Conservation (phyloP, 2,329 filamentous ascomycete genomes). For the Sporothrix variecibatus region DNA sequence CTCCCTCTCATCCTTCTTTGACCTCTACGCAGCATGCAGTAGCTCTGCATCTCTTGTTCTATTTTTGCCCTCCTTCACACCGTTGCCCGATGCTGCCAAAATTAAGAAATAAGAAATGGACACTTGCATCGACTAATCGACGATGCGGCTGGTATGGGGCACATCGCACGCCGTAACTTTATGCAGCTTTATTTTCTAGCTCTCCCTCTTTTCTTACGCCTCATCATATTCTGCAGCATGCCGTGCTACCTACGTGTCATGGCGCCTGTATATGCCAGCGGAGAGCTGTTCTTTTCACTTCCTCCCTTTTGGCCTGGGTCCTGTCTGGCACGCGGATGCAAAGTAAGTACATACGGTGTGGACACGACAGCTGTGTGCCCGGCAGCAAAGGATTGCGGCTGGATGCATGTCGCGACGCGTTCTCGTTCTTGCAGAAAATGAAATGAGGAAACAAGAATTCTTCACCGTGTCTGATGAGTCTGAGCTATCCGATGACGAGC, state of each 20-base stretch:
- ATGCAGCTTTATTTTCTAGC: not conserved
- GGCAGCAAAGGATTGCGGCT: not conserved
- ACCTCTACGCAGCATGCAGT: not conserved
- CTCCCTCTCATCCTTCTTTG: not conserved
- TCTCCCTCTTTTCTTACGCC: not conserved
- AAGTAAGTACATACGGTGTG: not conserved
- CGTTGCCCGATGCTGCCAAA: not conserved
- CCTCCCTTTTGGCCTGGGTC: not conserved
- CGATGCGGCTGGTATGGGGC: not conserved
- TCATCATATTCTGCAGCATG: not conserved
- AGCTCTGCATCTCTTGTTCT: not conserved
- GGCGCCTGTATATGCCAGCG: not conserved
- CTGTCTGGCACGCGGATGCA: not conserved
- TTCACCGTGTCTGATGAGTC: not conserved
- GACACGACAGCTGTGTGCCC: not conserved
- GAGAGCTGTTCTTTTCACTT: not conserved
- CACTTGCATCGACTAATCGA: not conserved
- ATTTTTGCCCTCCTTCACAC: slow-evolving; percentile 1
- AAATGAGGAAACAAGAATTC: not conserved
- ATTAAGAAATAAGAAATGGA: not conserved
- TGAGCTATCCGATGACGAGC: too few species aligned
- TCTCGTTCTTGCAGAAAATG: not conserved
- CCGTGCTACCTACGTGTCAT: not conserved
- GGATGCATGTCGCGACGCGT: not conserved
- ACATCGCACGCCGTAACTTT: not conserved